These are phyloP conservation scores for Boletus subluridellus DNA, from an alignment of 1,284 basidiomycete genomes.

Conservation along the genomic window DNA sequence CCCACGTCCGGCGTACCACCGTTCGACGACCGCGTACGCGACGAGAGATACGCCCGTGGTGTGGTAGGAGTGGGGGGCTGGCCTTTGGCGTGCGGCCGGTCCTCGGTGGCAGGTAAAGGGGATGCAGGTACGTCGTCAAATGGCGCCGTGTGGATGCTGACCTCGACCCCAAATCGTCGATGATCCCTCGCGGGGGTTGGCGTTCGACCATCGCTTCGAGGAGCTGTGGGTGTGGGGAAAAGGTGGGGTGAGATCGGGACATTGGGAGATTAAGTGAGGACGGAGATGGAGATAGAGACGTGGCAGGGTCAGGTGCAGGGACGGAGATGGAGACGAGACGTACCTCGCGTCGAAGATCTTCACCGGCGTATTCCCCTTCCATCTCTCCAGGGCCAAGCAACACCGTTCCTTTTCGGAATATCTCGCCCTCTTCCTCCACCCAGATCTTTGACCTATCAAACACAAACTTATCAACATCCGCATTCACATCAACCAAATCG, in stretches of 20 bases:
- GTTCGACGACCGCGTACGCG: too few species aligned
- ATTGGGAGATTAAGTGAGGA: slow-evolving; percentile 39
- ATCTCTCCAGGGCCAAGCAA: slow-evolving; percentile 80
- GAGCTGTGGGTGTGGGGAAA: slow-evolving; percentile 54
- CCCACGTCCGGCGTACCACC: too few species aligned
- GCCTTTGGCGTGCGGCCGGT: too few species aligned
- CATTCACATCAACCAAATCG: neutral
- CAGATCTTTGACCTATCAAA: slow-evolving; percentile 61
- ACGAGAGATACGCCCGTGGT: too few species aligned
- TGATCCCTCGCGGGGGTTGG: slow-evolving; percentile 47
- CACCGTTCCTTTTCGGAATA: slow-evolving; percentile 84
- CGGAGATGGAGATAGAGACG: neutral
- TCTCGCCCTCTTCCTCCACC: slow-evolving; percentile 88
- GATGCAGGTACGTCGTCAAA: slow-evolving; percentile 17
- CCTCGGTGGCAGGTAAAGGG: neutral
- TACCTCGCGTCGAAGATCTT: slow-evolving; percentile 80
- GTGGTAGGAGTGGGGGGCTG: too few species aligned
- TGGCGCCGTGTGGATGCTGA: slow-evolving; percentile 17
- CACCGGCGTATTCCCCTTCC: slow-evolving; percentile 80
- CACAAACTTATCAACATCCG: neutral
- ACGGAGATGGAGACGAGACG: slow-evolving; percentile 21
- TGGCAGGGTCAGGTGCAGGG: neutral
- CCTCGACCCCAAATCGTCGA: slow-evolving; percentile 55
- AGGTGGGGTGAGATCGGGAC: slow-evolving; percentile 38
- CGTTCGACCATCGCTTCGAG: slow-evolving; percentile 54